phyloP scores from a whole-genome alignment of 2,329 filamentous ascomycete species.

The Thielaviopsis ethacetica region DNA sequence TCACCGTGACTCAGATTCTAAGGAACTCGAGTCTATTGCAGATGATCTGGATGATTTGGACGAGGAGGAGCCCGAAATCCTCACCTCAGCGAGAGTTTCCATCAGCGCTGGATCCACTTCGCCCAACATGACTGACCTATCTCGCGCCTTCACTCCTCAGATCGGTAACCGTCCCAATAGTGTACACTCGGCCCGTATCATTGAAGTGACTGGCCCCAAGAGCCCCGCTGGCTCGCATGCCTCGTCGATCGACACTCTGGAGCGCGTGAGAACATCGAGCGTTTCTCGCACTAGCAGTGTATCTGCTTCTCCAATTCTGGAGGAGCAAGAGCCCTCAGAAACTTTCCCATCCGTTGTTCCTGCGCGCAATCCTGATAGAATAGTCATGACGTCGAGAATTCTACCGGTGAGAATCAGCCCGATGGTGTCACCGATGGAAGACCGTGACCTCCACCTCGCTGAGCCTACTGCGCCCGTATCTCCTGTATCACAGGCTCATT shows the following conservation, averaged over 20 bases:
- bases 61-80: slow-evolving; percentile 41
- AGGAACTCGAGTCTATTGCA: slow-evolving; percentile 15
- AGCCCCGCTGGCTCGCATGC: slow-evolving; percentile 33
- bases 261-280: slow-evolving; percentile 26
- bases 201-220: slow-evolving; percentile 37
- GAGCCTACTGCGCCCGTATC: slow-evolving; percentile 1
- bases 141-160: slow-evolving; percentile 23
- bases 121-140: slow-evolving; percentile 31
- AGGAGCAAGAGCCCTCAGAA: slow-evolving; percentile 27
- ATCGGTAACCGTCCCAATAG: slow-evolving; percentile 26
- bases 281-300: slow-evolving; percentile 19
- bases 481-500: slow-evolving; percentile 5
- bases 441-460: slow-evolving; percentile 1
- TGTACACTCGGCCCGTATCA: slow-evolving; percentile 39
- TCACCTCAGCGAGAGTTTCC: slow-evolving; percentile 40
- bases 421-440: not conserved
- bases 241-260: slow-evolving; percentile 29
- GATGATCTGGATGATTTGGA: slow-evolving; percentile 20
- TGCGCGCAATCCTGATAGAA: slow-evolving; percentile 4
- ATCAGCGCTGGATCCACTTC: slow-evolving; percentile 32
- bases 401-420: not conserved
- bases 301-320: slow-evolving; percentile 21
- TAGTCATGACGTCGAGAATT: slow-evolving; percentile 8
- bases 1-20: slow-evolving; percentile 4
- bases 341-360: slow-evolving; percentile 9